Conservation (phyloP, 257 asterid species). For the Solanum habrochaites region DNA sequence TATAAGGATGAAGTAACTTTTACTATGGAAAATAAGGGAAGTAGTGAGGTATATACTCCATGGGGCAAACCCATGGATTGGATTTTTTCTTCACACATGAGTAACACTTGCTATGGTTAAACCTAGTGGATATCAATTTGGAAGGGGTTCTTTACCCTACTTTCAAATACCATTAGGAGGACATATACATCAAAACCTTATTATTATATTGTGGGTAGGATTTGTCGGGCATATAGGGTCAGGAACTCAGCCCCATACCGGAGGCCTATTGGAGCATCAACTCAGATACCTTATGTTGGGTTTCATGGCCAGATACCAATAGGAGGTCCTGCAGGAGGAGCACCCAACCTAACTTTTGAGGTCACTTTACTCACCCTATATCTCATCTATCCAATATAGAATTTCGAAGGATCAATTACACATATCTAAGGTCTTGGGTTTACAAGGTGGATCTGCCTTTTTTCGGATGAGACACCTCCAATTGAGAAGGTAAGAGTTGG, state of each 20-base stretch:
- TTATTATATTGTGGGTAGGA: not conserved
- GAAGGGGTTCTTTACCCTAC: not conserved
- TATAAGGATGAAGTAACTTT: not conserved
- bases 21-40: not conserved
- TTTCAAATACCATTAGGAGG: not conserved
- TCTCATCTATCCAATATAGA: not conserved
- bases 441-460: not conserved
- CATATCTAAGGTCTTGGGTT: not conserved
- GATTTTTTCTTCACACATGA: not conserved
- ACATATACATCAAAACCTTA: too few relatives aligned
- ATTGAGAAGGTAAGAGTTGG: not conserved
- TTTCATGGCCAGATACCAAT: not conserved
- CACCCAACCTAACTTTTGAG: not conserved
- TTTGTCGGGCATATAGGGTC: not conserved
- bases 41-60: not conserved
- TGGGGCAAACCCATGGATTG: not conserved
- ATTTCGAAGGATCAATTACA: too few relatives aligned
- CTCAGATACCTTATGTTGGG: not conserved
- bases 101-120: not conserved
- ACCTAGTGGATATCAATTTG: too few relatives aligned
- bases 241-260: not conserved
- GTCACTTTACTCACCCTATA: not conserved
- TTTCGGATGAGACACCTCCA: not conserved
- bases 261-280: not conserved
- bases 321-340: not conserved